These are phyloP conservation scores for Bruguiera hainesii DNA, from an alignment of 441 rosid genomes.

Conservation along the genomic window DNA sequence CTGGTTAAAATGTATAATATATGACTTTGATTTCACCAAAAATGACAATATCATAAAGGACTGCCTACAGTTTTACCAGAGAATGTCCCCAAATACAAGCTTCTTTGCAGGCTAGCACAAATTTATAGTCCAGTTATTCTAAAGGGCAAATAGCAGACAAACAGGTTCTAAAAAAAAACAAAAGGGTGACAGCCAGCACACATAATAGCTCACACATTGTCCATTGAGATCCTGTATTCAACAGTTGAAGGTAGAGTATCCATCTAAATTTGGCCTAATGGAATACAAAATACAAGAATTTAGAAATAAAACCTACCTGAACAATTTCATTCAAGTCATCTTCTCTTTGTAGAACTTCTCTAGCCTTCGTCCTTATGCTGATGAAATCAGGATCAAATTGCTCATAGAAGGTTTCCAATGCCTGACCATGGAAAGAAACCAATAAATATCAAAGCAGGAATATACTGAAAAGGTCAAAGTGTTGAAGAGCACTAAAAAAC, in stretches of 20 bases:
- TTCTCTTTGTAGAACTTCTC: conserved; percentile 99
- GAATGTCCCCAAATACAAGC: background rate
- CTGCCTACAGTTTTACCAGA: background rate
- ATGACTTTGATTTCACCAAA: background rate
- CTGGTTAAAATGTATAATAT: background rate
- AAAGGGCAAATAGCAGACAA: background rate
- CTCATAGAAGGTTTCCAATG: conserved; percentile 94
- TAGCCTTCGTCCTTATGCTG: conserved; percentile 94
- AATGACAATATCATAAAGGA: background rate
- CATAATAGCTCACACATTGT: conserved; percentile 1
- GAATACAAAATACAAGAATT: background rate
- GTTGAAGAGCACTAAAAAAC: background rate
- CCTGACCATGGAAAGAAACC: conserved; percentile 43
- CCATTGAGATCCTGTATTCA: conserved; percentile 3
- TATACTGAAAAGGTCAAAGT: too few species aligned
- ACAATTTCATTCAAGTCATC: conserved; percentile 99
- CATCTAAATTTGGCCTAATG: background rate
- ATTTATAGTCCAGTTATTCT: background rate
- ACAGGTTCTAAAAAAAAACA: background rate
- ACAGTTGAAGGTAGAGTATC: background rate
- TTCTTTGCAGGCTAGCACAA: background rate
- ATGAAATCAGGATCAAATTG: conserved; percentile 96
- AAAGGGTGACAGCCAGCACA: background rate
- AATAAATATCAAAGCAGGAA: conserved; percentile 6
- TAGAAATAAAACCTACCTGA: conserved; percentile 49